Base-by-base conservation (phyloP, 164 flowering plant genomes). In the Buxus sempervirens region DNA sequence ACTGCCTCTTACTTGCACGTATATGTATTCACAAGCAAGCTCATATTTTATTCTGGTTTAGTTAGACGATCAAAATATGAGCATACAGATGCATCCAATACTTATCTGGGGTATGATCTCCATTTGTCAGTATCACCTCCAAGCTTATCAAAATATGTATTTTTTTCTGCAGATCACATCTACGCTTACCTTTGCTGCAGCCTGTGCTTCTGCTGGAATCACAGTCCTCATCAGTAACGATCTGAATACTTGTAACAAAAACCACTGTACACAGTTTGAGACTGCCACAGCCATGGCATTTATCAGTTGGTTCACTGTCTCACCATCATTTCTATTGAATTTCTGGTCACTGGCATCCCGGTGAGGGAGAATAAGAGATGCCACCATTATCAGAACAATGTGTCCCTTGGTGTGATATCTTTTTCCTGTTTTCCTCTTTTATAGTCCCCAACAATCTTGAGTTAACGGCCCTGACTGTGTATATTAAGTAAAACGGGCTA, bases 231-330 rank as follows among this genome's bases (percentile, higher is more conserved):
- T 92, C 18, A 82, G 84, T 57, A 88, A 84, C 67, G 98, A 90
- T 76, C 82, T 87, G 16, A 60, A 82, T n/a, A 76, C 66, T 68
- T 92, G 95, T 72, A 71, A 73, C 4, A 20, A 66, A 54, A 88
- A 88, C 78, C 89, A 86, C 69, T 90, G 96, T 73, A 62, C 75
- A 7, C 78, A 77, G 70, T 88, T 92, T 73, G 88, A 86, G 78
- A 77, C 90, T 18, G 90, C 98, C 23, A 90, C 93, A 7, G 90
- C 95, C 4, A 84, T 90, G 93, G 96, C 98, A 53, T 92, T 88
- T 64, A 76, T 92, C 49, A 85, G 96, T 69, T 90, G 98, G 95
- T 86, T 92, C 68, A 73, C 86, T 2, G 82, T 72, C 10, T 83
- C 84, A 14, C 91, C 94, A 20, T 90, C 96, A 14, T 92, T 87